A percentile compares a stretch with the other conserved stretches of the same genome.
Conservation (phyloP, 2,329 filamentous ascomycete species). For the Sphaerulina vaccinii region DNA sequence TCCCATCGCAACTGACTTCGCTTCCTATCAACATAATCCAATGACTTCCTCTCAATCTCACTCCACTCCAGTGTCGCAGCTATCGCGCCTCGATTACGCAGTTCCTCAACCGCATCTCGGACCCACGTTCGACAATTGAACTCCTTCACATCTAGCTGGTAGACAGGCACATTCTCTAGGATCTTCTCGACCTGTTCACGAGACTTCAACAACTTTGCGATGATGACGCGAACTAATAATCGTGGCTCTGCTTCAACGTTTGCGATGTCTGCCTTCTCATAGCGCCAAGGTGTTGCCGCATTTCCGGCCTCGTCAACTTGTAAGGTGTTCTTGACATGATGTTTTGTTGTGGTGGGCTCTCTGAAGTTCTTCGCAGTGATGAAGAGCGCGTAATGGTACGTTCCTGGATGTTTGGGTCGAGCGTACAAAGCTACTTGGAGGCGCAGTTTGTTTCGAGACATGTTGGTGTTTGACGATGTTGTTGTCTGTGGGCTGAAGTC, state of each 20-base stretch:
- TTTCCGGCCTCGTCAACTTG: constrained; percentile 8
- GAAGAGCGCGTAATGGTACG: constrained; percentile 30
- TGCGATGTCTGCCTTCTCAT: constrained; percentile 9
- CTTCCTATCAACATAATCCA: constrained; percentile 20
- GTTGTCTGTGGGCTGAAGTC: neutral
- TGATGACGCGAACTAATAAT: constrained; percentile 14
- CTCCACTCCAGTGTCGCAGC: constrained; percentile 9
- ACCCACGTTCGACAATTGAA: constrained; percentile 21
- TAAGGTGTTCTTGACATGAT: constrained; percentile 23
- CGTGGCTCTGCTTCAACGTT: constrained; percentile 10
- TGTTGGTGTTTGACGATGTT: constrained; percentile 2
- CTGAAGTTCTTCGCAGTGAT: constrained; percentile 22
- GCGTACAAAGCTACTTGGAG: constrained; percentile 30
- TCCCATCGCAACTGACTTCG: constrained; percentile 15
- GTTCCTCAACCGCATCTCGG: constrained; percentile 7
- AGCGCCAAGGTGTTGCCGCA: constrained; percentile 20
- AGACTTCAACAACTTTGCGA: constrained; percentile 17
- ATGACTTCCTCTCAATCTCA: constrained; percentile 5
- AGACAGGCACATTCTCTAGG: constrained; percentile 12
- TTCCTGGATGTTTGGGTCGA: constrained; percentile 26
- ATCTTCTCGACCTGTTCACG: constrained; percentile 5
- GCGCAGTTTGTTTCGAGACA: constrained; percentile 28
- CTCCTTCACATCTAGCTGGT: constrained; percentile 7
- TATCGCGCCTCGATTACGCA: constrained; percentile 8
- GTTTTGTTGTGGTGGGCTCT: constrained; percentile 19